Evolutionary conservation across 2,329 filamentous ascomycete genomes (phyloP).

Genomic region (Fusarium neocosmosporiellum): DNA sequence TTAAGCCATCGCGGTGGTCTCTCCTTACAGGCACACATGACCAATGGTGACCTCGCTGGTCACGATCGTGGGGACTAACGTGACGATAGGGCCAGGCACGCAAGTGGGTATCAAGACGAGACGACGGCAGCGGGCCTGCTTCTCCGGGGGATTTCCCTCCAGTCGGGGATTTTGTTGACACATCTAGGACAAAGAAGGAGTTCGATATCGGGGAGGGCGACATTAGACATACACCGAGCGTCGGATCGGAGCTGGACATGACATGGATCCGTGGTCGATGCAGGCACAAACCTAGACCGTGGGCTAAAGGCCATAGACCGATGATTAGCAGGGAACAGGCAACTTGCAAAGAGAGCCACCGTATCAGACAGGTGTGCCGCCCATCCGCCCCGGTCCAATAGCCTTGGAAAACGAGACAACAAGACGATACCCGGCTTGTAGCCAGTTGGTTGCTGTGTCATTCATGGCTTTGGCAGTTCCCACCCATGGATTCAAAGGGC

Average conservation of each 20-base stretch:
- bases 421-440: neutral
- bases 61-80: neutral
- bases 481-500: neutral
- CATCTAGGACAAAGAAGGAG: neutral
- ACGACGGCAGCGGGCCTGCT: neutral
- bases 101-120: neutral
- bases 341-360: neutral
- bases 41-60: neutral
- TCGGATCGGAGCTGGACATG: neutral
- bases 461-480: neutral
- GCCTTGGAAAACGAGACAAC: neutral
- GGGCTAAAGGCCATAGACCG: neutral
- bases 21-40: neutral
- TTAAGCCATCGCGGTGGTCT: neutral
- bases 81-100: neutral
- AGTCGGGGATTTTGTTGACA: conserved; percentile 1
- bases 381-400: neutral
- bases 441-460: neutral
- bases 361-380: conserved; percentile 2
- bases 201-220: neutral
- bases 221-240: conserved; percentile 5
- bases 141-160: neutral
- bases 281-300: neutral
- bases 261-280: conserved; percentile 12
- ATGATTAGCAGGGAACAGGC: neutral